A percentile compares a stretch with the other conserved stretches of the same genome.
Conservation (phyloP, 345 rosid species). For the Adansonia digitata region DNA sequence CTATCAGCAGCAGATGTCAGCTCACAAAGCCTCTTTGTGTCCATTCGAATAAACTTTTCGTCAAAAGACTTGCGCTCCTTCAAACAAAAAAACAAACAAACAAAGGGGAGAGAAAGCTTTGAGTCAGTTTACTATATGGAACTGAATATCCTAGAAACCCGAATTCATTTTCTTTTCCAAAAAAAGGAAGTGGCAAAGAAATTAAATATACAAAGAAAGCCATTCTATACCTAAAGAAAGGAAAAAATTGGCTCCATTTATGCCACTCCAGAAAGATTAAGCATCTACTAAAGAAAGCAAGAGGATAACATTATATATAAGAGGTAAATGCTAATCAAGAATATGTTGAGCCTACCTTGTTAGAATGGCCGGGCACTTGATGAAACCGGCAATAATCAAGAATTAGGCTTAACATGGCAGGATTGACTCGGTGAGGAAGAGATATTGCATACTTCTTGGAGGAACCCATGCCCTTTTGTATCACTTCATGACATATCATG, state of each 20-base stretch:
- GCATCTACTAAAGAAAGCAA: not conserved
- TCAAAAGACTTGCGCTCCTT: conserved; percentile 81
- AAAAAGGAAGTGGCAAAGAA: not conserved
- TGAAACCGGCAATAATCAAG: conserved; percentile 91
- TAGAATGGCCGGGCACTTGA: conserved; percentile 70
- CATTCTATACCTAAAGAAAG: not conserved
- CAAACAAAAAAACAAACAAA: conserved; percentile 13
- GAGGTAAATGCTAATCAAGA: conserved; percentile 10
- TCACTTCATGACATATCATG: conserved; percentile 76
- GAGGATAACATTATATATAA: not conserved
- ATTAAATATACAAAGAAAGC: not conserved
- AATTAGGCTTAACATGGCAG: conserved; percentile 65
- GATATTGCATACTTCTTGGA: conserved; percentile 73
- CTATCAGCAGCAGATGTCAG: conserved; percentile 91
- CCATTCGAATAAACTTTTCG: conserved; percentile 83
- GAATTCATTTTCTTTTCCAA: not conserved
- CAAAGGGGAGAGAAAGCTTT: not conserved
- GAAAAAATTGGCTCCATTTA: conserved; percentile 1
- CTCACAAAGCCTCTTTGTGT: conserved; percentile 79
- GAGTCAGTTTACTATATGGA: conserved; percentile 6
- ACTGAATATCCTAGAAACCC: not conserved
- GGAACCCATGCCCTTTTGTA: conserved; percentile 71
- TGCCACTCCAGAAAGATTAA: not conserved
- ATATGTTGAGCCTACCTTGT: conserved; percentile 66
- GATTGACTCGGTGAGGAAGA: conserved; percentile 83